These are phyloP conservation scores for Plasmopara muralis DNA, from an alignment of 352 stramenopile species.

Conservation along the genomic window DNA sequence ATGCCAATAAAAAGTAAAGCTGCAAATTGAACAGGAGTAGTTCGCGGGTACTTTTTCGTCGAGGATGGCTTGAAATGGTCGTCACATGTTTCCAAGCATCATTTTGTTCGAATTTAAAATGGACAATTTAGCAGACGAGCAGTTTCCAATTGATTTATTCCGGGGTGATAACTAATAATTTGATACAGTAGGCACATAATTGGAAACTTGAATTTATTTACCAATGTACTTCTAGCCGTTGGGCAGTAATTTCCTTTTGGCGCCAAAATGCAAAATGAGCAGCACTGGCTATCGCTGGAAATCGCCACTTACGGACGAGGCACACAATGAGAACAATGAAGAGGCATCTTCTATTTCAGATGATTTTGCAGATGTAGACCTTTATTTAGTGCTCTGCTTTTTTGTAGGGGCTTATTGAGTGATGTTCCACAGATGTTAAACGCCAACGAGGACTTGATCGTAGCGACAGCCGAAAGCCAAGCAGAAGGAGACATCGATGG, in stretches of 20 bases:
- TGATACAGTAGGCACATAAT: too few relatives aligned
- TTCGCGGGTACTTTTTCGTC: too few relatives aligned
- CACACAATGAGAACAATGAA: slow-evolving; percentile 23
- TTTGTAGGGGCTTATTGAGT: slow-evolving; percentile 1
- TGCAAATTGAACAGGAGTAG: too few relatives aligned
- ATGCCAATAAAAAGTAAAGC: too few relatives aligned
- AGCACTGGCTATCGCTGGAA: slow-evolving; percentile 12
- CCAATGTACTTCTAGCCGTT: too few relatives aligned
- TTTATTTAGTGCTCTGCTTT: not conserved
- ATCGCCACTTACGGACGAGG: slow-evolving; percentile 5
- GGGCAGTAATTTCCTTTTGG: not conserved
- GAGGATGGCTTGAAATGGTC: too few relatives aligned
- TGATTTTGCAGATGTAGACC: slow-evolving; percentile 58
- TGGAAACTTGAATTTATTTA: too few relatives aligned
- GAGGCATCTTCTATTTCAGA: slow-evolving; percentile 51
- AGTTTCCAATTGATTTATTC: too few relatives aligned
- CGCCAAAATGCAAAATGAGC: slow-evolving; percentile 8
- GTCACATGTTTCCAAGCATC: too few relatives aligned
- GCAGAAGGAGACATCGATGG: slow-evolving; percentile 40
- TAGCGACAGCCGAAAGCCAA: slow-evolving; percentile 53
- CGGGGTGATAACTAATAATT: too few relatives aligned
- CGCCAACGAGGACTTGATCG: slow-evolving; percentile 70
- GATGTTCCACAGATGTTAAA: slow-evolving; percentile 48
- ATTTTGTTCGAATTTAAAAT: too few relatives aligned
- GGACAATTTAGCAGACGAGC: too few relatives aligned